A percentile compares a stretch with the other conserved stretches of the same genome.
Evolutionary conservation across 2,329 filamentous ascomycete species (phyloP).

Genomic region (Colletotrichum viniferum): DNA sequence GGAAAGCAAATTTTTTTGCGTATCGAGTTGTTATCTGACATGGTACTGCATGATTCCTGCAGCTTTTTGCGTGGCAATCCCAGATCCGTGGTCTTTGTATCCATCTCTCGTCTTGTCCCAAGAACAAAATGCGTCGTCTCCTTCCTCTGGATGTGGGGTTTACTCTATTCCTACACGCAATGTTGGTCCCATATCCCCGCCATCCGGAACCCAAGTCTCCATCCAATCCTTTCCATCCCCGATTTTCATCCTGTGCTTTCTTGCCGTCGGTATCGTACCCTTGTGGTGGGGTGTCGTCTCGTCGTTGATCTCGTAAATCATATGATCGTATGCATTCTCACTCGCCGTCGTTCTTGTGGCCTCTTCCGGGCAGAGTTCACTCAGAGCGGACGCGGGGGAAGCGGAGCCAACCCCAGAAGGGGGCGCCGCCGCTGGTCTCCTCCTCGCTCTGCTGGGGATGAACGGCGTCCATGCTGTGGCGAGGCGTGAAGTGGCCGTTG

Average conservation of each 20-base stretch:
- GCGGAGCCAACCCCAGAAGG: background rate
- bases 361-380: background rate
- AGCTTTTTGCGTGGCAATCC: background rate
- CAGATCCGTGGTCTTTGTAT: background rate
- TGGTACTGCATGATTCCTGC: background rate
- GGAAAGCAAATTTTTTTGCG: background rate
- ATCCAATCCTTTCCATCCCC: background rate
- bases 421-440: background rate
- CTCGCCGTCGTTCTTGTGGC: background rate
- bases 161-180: background rate
- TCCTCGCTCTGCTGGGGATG: background rate
- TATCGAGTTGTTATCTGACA: background rate
- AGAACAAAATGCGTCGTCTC: background rate
- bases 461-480: background rate
- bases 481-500: background rate
- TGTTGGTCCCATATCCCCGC: background rate
- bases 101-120: background rate
- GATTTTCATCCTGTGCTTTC: background rate
- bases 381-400: background rate
- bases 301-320: background rate
- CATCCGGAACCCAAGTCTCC: background rate
- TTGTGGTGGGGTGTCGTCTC: background rate
- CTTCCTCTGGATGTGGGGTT: background rate
- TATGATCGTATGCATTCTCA: background rate
- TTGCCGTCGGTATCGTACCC: background rate